Evolutionary conservation across 495 filamentous ascomycete species (phyloP), one percentile per base, ranked within the genome.

Genomic region (Tuber brumale): DNA sequence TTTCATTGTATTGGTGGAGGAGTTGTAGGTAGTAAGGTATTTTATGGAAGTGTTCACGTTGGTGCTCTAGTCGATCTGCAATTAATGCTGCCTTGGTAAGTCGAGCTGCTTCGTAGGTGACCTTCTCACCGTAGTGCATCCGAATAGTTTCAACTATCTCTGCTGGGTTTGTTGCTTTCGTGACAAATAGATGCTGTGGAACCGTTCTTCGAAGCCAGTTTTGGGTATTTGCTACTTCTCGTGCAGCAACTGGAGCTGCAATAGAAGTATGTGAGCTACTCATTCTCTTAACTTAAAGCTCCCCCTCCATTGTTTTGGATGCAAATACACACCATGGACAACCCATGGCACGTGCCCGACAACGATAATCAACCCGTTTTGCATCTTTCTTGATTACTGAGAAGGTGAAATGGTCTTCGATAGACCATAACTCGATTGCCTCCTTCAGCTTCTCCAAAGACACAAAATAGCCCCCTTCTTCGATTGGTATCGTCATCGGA

Each of bases 141-240:
- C 41, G 72, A 70, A 79, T 79, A 19, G 45, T 48, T 27, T 79
- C 76, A 19, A 75, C 70, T 23, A 75, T 78, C 61, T 78, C 77
- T 69, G 72, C 71, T 12, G 76, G 76, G 4, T 76, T 72, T 66
- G 78, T 79, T 46, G 74, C 70, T 37, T 73, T 79, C 19, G 76
- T 79, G 70, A 79, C 76, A 66, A 74, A 72, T 14, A 75, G 72
- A 57, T 79, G 48, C 61, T 79, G 72, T 42, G 72, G 78, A 21
- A 79, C 70, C 70, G 72, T 72, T 42, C 76, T 75, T 18, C 51
- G 76, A 27, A 79, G 48, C 77, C 75, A 79, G 23, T 75, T 71
- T 72, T 79, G 77, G 35, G 69, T 79, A 37, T 79, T 79, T 35
- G 75, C 76, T 7, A 76, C 77, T 66, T 79, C 75, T 18, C 76